Evolutionary conservation across 768 basidiomycete genomes (phyloP).

Genomic region (Boletus rex-veris): DNA sequence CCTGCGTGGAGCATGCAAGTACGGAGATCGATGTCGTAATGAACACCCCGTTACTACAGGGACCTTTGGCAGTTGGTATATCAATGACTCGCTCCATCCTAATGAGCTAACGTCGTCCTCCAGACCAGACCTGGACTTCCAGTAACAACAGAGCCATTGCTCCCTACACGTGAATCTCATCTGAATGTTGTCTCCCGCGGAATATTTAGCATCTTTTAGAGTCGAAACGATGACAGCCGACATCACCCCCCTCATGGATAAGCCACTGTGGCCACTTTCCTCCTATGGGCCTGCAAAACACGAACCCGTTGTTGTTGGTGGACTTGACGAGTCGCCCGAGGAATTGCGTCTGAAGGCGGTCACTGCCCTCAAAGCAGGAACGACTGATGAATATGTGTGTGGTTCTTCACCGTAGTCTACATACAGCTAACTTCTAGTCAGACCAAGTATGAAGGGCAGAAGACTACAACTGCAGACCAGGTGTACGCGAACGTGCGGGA

Average conservation of each 20-base stretch:
- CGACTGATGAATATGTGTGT: constrained; percentile 66
- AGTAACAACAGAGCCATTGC: constrained; percentile 26
- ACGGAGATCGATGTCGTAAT: constrained; percentile 61
- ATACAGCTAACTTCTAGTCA: constrained; percentile 19
- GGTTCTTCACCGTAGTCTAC: not conserved
- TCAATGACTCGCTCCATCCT: constrained; percentile 4
- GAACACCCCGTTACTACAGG: constrained; percentile 50
- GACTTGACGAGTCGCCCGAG: constrained; percentile 72
- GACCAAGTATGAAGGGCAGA: constrained; percentile 57
- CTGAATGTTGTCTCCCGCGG: not conserved
- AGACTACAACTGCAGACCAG: constrained; percentile 52
- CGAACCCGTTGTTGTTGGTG: constrained; percentile 62
- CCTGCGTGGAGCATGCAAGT: constrained; percentile 61
- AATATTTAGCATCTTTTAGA: constrained; percentile 34
- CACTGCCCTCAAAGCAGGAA: constrained; percentile 51
- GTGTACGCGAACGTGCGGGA: constrained; percentile 44
- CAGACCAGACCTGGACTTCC: constrained; percentile 43
- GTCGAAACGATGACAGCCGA: constrained; percentile 62
- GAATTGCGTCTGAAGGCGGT: constrained; percentile 71
- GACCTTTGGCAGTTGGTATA: constrained; percentile 52
- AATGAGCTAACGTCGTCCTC: constrained; percentile 6
- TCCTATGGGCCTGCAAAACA: constrained; percentile 75
- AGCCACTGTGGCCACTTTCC: constrained; percentile 76
- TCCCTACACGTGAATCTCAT: constrained; percentile 39
- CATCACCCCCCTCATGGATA: constrained; percentile 55